Base-by-base conservation (phyloP, 140 eudicot species). In the Cichorium intybus region DNA sequence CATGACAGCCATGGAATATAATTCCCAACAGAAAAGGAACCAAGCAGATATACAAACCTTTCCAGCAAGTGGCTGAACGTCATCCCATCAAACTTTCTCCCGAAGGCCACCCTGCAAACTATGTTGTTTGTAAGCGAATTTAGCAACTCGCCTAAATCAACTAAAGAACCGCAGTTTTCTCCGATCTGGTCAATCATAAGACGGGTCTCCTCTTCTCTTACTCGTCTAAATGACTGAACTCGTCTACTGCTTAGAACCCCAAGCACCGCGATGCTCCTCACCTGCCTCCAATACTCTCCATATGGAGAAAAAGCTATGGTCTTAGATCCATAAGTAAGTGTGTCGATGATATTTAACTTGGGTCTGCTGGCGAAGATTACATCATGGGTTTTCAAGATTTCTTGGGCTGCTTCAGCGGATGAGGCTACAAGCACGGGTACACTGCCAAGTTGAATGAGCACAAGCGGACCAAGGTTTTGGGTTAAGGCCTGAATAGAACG, bases 211-310 rank as follows among this genome's bases (percentile, higher is more conserved):
- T n/a, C n/a, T n/a, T n/a, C n/a, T n/a, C n/a, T n/a, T 0, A 77
- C 46, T 2, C 2, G 16, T 48, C 58, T 70, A 49, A 77, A 58
- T 1, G 82, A 63, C 24, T 65, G 60, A 21, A 77, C 78, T 22
- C 65, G 49, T 59, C 59, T 37, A 14, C 59, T 71, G 58, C 70
- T 71, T 10, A 66, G 66, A 6, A 71, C 60, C 28, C 64, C 78
- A 10, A 77, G 18, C 0, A 72, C 70, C 22, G 9, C 63, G 10
- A 72, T 46, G 45, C 74, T 71, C 58, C 55, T 71, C 7, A 71
- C 45, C 60, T 51, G 75, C 49, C 78, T 64, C 82, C 82, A 71
- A 23, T 72, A 29, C 31, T 71, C 82, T 15, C 82, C 78, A 17
- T 77, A 77, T 4, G 75, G 58, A 29, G 76, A 50, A 31, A 56